Evolutionary conservation across 306 rosid genomes (phyloP), one percentile per base, ranked within the genome.

Genomic region (Cucurbita moschata): DNA sequence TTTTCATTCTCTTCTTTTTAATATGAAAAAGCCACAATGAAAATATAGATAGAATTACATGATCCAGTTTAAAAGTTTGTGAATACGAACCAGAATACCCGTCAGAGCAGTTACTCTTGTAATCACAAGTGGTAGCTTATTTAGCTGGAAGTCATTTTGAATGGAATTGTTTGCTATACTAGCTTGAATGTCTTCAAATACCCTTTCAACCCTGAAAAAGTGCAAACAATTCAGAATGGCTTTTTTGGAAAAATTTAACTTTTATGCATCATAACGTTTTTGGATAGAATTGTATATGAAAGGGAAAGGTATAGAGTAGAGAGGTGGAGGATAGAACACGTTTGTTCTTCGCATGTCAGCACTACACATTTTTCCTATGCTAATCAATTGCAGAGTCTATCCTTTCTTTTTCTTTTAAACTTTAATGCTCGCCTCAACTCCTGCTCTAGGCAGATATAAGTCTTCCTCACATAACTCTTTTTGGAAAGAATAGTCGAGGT

Each of bases 71-170:
- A 59, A 59, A 59, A 59, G 0, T 56, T 56, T 7, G 40, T 14
- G 2, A 3, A 61, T 73, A 82, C 94, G 5, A 71, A 93, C 98
- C 98, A 93, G 87, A 83, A 93, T 79, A 52, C 98, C 97, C 92
- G 84, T 89, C 61, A 93, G 75, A 8, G 98, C 98, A 78, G 96
- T 88, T 67, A 87, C 78, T 83, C 98, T 89, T 70, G 97, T 76
- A 79, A 93, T 89, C 82, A 93, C 88, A 76, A 93, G 85, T 19
- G 97, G 81, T 80, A 93, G 90, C 85, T 86, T 90, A 73, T 40
- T 78, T 55, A 93, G 84, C 52, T 62, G 74, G 64, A 90, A 84
- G 82, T 86, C 87, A 38, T 1, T 30, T 60, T 50, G 87, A 74
- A 88, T 74, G 62, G 0, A 69, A 77, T 14, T 81, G 16, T 73